Conservation (phyloP, 2,329 filamentous ascomycete genomes). For the Exophiala calicioides region DNA sequence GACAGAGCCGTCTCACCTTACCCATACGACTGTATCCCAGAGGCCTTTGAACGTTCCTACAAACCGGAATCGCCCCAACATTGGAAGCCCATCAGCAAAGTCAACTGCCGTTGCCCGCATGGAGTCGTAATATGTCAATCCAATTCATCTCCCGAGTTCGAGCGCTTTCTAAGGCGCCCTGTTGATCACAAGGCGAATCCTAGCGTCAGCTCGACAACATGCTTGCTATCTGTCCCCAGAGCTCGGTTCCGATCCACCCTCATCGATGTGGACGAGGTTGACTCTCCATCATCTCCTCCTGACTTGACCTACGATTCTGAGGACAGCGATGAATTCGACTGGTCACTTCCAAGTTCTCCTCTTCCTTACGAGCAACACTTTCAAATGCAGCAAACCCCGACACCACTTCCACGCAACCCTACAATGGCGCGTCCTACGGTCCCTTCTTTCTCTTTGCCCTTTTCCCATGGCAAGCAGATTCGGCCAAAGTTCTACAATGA, state of each 20-base stretch:
- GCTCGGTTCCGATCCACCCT: constrained; percentile 19
- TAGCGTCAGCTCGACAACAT: constrained; percentile 22
- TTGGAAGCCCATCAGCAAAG: no score
- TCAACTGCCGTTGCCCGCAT: constrained; percentile 13
- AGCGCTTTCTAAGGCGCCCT: constrained; percentile 13
- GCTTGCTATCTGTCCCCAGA: constrained; percentile 15
- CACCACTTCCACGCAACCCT: constrained; percentile 9
- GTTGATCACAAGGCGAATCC: constrained; percentile 18
- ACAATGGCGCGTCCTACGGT: constrained; percentile 5
- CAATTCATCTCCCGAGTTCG: constrained; percentile 18
- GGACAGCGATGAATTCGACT: constrained; percentile 18
- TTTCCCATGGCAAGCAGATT: constrained; percentile 17
- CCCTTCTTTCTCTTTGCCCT: constrained; percentile 20
- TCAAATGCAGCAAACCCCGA: constrained; percentile 12
- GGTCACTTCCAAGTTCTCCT: constrained; percentile 17
- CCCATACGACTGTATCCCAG: not conserved
- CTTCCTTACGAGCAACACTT: constrained; percentile 3
- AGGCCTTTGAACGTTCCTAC: no score
- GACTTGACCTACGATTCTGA: constrained; percentile 20
- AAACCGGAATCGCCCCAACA: no score
- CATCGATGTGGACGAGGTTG: constrained; percentile 11
- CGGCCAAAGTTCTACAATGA: constrained; percentile 9
- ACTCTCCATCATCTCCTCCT: constrained; percentile 14
- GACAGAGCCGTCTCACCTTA: no score
- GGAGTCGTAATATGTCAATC: constrained; percentile 14